Conservation (phyloP, 163 green algal species). For the Chloromonas sp. region DNA sequence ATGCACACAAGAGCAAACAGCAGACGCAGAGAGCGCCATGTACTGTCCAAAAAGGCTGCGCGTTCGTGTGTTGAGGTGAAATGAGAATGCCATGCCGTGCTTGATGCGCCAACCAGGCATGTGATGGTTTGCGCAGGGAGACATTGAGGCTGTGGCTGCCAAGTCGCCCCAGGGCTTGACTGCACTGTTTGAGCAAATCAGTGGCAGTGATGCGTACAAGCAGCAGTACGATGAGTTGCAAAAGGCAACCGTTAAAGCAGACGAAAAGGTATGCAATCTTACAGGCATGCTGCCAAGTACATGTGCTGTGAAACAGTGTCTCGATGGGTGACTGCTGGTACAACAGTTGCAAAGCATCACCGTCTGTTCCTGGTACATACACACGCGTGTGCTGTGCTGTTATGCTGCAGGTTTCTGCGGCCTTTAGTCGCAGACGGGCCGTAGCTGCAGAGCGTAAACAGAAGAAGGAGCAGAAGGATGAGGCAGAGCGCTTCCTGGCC, state of each 20-base stretch:
- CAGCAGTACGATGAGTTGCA: constrained; percentile 58
- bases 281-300: neutral
- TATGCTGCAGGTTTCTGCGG: constrained; percentile 10
- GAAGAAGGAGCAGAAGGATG: constrained; percentile 95
- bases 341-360: no score
- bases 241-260: constrained; percentile 41
- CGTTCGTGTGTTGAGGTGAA: no score
- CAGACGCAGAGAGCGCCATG: no score
- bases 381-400: neutral
- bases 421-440: constrained; percentile 37
- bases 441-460: constrained; percentile 65
- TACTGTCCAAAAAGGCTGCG: no score
- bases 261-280: constrained; percentile 43
- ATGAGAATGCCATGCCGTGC: no score
- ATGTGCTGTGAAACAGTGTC: no score
- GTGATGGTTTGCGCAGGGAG: constrained; percentile 60
- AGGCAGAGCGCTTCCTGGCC: constrained; percentile 82
- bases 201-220: constrained; percentile 28
- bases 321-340: no score
- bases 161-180: constrained; percentile 81
- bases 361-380: no score
- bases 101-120: no score
- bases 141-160: constrained; percentile 93
- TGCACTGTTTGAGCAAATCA: constrained; percentile 75
- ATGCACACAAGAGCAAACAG: no score